Evolutionary conservation across 164 flowering plant genomes (phyloP).

Genomic region (Berberis vulgaris): DNA sequence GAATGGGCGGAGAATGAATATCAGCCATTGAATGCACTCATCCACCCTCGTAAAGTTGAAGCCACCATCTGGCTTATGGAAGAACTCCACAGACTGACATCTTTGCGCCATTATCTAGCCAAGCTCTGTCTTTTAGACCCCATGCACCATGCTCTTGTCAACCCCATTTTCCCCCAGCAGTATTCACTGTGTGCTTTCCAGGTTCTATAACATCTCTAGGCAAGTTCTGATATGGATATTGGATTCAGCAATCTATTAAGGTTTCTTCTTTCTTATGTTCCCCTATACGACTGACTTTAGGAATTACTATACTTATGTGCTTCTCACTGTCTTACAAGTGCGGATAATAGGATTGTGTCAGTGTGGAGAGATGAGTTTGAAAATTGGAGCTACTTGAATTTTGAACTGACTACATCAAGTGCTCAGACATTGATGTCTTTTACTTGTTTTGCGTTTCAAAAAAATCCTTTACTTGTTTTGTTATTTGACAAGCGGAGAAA

Average conservation of each 20-base stretch:
- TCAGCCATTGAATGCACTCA: slow-evolving; percentile 41
- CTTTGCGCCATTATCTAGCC: slow-evolving; percentile 49
- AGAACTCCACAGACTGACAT: slow-evolving; percentile 60
- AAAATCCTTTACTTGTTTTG: too few species aligned
- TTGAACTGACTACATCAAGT: not conserved
- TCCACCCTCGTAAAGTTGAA: slow-evolving; percentile 85
- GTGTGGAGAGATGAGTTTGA: too few species aligned
- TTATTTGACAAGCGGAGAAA: too few species aligned
- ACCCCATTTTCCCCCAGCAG: slow-evolving; percentile 43
- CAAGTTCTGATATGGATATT: too few species aligned
- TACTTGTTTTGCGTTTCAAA: not conserved
- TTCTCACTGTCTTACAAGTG: too few species aligned
- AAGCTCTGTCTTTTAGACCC: slow-evolving; percentile 61
- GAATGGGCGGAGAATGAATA: slow-evolving; percentile 53
- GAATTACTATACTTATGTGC: too few species aligned
- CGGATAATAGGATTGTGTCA: too few species aligned
- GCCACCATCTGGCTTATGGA: slow-evolving; percentile 76
- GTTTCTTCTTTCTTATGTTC: too few species aligned
- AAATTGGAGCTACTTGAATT: too few species aligned
- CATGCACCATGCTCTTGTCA: slow-evolving; percentile 49
- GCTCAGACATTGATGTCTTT: not conserved
- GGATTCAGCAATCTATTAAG: too few species aligned
- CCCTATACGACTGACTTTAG: too few species aligned
- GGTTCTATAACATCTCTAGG: too few species aligned
- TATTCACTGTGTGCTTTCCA: not conserved